A percentile compares a stretch with the other conserved stretches of the same genome.
phyloP scores from a whole-genome alignment of 2,329 filamentous ascomycete genomes.

The Calonectria pseudoturangicola region DNA sequence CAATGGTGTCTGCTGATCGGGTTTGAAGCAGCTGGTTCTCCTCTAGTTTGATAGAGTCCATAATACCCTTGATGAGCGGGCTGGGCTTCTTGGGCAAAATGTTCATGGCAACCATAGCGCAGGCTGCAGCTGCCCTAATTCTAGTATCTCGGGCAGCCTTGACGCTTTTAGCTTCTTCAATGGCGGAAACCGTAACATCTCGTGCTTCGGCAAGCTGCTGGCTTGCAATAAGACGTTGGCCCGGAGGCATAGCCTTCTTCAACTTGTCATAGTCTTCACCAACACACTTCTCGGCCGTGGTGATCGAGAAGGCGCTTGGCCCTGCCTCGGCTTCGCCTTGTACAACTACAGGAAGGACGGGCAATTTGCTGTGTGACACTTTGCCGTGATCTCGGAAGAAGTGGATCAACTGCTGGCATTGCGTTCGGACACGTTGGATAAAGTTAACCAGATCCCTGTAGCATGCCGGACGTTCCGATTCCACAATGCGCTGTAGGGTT shows the following conservation, averaged over 20 bases:
- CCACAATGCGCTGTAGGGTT: conserved; percentile 84
- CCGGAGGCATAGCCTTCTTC: conserved; percentile 91
- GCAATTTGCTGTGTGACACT: conserved; percentile 83
- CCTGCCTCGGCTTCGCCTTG: conserved; percentile 95
- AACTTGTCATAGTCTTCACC: conserved; percentile 90
- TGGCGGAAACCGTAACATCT: conserved; percentile 80
- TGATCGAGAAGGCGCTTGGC: conserved; percentile 91
- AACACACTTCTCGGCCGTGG: conserved; percentile 91
- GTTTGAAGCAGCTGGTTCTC: conserved; percentile 92
- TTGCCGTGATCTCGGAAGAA: conserved; percentile 95
- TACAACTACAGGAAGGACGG: conserved; percentile 89
- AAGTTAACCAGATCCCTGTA: conserved; percentile 95
- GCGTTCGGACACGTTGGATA: conserved; percentile 90
- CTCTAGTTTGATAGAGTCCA: conserved; percentile 98
- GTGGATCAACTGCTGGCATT: conserved; percentile 92
- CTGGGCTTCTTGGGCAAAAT: conserved; percentile 95
- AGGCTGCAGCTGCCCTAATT: conserved; percentile 89
- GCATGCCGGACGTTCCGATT: conserved; percentile 85
- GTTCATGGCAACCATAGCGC: conserved; percentile 90
- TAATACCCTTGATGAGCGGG: conserved; percentile 94
- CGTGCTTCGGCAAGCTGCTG: conserved; percentile 87
- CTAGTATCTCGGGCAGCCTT: conserved; percentile 90
- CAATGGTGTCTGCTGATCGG: conserved; percentile 89
- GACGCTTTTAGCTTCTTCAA: conserved; percentile 85
- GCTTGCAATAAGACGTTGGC: conserved; percentile 88